Conservation (phyloP, 2,329 filamentous ascomycete genomes). For the Moelleriella libera region DNA sequence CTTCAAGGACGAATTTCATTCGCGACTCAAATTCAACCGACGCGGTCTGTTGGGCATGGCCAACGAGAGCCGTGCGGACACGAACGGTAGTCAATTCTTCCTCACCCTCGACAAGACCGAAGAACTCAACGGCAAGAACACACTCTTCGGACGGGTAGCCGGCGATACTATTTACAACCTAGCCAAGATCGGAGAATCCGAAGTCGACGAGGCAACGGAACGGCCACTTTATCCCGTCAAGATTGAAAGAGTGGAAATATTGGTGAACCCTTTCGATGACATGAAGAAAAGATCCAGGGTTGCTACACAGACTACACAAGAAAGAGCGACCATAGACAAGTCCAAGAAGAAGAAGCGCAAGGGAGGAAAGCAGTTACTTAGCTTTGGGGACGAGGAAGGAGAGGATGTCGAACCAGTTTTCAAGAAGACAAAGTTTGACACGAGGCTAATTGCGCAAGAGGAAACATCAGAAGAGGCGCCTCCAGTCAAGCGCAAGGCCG, state of each 20-base stretch:
- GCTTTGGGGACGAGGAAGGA: constrained; percentile 61
- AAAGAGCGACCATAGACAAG: constrained; percentile 23
- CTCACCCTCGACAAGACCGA: constrained; percentile 76
- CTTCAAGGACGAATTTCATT: constrained; percentile 80
- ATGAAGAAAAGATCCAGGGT: constrained; percentile 57
- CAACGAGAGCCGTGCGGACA: constrained; percentile 62
- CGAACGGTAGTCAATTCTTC: constrained; percentile 96
- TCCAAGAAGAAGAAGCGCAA: constrained; percentile 59
- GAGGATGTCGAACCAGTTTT: constrained; percentile 37
- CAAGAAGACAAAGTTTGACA: constrained; percentile 70
- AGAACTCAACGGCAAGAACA: constrained; percentile 81
- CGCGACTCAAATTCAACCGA: constrained; percentile 81
- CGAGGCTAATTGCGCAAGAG: constrained; percentile 53
- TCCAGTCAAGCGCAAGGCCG: constrained; percentile 14
- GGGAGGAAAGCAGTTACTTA: constrained; percentile 60
- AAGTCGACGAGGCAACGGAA: constrained; percentile 66
- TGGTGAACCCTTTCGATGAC: constrained; percentile 71
- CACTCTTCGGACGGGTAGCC: constrained; percentile 80
- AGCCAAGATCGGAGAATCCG: constrained; percentile 81
- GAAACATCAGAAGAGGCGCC: constrained; percentile 16
- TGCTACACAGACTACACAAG: constrained; percentile 29
- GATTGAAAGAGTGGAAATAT: constrained; percentile 58
- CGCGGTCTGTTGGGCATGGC: constrained; percentile 92
- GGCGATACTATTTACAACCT: constrained; percentile 95
- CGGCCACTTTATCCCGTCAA: constrained; percentile 75